Evolutionary conservation across 176 grass and related monocot genomes (phyloP).

Genomic region (Oryza glaberrima): DNA sequence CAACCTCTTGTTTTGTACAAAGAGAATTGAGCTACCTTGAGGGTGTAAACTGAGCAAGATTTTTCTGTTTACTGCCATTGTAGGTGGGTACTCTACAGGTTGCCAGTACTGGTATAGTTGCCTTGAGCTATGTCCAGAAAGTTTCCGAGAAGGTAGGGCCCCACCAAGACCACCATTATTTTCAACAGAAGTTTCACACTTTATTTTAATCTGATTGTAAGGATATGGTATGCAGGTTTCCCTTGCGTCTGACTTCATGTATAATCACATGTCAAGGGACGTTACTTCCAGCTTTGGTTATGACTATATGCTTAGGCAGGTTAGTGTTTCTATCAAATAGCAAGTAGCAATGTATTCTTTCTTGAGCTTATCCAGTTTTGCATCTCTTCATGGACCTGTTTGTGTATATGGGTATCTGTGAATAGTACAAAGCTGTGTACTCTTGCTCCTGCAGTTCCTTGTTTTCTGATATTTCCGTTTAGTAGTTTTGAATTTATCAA

Average conservation of each 20-base stretch:
- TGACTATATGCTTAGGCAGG: slow-evolving; percentile 98
- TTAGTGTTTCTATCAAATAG: slow-evolving; percentile 32
- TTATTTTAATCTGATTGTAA: slow-evolving; percentile 31
- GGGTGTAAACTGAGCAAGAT: slow-evolving; percentile 9
- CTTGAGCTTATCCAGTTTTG: slow-evolving; percentile 12
- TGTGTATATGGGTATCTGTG: neutral
- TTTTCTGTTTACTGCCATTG: slow-evolving; percentile 36
- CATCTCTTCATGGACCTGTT: slow-evolving; percentile 15
- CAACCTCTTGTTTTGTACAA: neutral
- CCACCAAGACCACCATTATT: neutral
- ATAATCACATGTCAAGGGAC: slow-evolving; percentile 94
- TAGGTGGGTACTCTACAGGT: slow-evolving; percentile 94
- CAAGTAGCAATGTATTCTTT: slow-evolving; percentile 26
- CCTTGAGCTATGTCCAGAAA: slow-evolving; percentile 98
- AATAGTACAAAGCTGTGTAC: neutral
- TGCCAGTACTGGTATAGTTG: slow-evolving; percentile 94
- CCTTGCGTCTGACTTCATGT: slow-evolving; percentile 97
- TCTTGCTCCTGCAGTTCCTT: neutral
- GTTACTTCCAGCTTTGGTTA: slow-evolving; percentile 95
- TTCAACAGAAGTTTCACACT: neutral
- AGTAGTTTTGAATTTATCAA: neutral
- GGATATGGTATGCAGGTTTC: slow-evolving; percentile 67
- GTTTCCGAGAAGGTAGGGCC: slow-evolving; percentile 87
- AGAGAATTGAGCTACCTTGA: slow-evolving; percentile 16
- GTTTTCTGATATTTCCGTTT: slow-evolving; percentile 7